Evolutionary conservation across 257 asterid genomes (phyloP), one percentile per base, ranked within the genome.

Genomic region (Solanum ossicruentum): DNA sequence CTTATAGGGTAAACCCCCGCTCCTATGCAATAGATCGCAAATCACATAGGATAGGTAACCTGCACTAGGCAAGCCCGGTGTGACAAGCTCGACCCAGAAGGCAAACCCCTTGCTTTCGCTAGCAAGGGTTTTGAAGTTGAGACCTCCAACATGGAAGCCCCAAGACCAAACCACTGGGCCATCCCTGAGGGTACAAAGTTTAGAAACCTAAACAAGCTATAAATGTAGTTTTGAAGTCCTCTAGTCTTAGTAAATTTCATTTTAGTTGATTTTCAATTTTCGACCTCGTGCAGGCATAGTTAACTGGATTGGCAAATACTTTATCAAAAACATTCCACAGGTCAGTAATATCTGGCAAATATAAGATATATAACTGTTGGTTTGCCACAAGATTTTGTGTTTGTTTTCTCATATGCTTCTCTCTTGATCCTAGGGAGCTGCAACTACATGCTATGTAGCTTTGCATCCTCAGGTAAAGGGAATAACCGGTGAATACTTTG

Each of bases 391-490:
- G 81, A 75, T 49, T 47, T 75, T 1, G 58, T 28, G 39, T 75
- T 49, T 23, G 43, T 60, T 57, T 61, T 11, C 56, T 82, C 26
- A 39, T 18, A 82, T 54, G 54, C 10, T 43, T 47, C 26, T 83
- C 8, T 28, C 26, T 81, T 71, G 45, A 52, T 60, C 32, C 55
- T 20, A 89, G 88, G 91, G 91, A 47, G 91, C 91, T n/a, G 91
- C 91, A 65, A 87, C 91, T 3, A 85, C 88, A 67, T 89, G 91
- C 73, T 89, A 85, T 84, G 90, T 87, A 57, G 92, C 91, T 15
- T 67, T 90, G 87, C 86, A 90, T 73, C 91, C 91, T 12, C 85
- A 86, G 66, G 84, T 90, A 43, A 80, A 84, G 70, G 91, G 92
- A 12, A 66, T 88, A 39, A 86, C 81, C 16, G 92, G 91, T 32